Evolutionary conservation across 495 filamentous ascomycete genomes (phyloP), one percentile per base, ranked within the genome.

Genomic region (Penicillium samsonianum): DNA sequence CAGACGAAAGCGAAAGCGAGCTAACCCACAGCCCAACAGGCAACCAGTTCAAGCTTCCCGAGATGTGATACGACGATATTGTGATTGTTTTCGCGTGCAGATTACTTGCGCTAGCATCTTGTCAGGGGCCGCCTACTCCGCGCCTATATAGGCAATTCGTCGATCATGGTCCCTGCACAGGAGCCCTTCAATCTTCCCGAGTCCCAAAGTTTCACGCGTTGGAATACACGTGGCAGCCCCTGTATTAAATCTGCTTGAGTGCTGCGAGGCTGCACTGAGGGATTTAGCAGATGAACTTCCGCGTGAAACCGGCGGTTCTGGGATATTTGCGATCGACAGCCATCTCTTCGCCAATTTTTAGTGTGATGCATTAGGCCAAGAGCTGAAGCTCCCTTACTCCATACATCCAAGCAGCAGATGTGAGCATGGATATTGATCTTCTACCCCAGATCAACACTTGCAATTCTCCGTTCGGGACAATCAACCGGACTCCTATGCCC

Each of bases 91-190:
- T 33, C 1, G 30, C 30, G 1, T 33, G 30, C 10, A 33, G 9
- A 9, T 3, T 11, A 33, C 17, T 3, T 50, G 17, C 31, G 16
- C n/a, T n/a, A 19, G 28, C 11, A 41, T 9, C 7, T 5, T 20
- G 41, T 2, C 41, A 43, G 20, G 20, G 41, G 20, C n/a, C 8
- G 35, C 43, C 25, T 40, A 11, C 5, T 35, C 48, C 11, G 49
- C n/a, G 22, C 30, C 41, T 33, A 46, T 46, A 22, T 35, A 26
- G 42, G 41, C 41, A 38, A 22, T 53, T 42, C 23, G 28, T 51
- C 35, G 35, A 2, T 33, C 23, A 25, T 50, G 17, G n/a, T 20
- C 28, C 26, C n/a, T 31, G 10, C 46, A 49, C 30, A 16, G 20
- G 44, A 46, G 16, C 2, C 8, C 19, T 37, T 33, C 28, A n/a